phyloP scores from a whole-genome alignment of 352 stramenopile species.

The Globisporangium carolinianum region DNA sequence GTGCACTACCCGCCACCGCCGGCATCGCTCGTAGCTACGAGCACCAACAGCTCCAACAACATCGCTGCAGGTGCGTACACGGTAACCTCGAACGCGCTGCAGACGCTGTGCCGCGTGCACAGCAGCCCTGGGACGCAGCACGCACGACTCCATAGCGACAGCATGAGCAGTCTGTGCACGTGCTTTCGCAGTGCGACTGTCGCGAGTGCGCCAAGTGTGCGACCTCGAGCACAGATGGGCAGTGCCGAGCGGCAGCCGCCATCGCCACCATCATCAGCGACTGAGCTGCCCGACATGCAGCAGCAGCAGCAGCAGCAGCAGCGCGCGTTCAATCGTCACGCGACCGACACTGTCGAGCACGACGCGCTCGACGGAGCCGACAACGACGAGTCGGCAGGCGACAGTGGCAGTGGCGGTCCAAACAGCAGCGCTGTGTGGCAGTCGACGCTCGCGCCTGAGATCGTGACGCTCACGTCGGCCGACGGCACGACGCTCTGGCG shows the following conservation, averaged over 20 bases:
- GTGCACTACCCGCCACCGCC: neutral
- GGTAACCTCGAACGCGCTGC: neutral
- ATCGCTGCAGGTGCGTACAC: neutral
- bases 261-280: neutral
- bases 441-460: slow-evolving; percentile 8
- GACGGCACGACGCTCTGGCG: slow-evolving; percentile 34
- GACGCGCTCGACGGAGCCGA: slow-evolving; percentile 14
- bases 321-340: neutral
- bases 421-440: slow-evolving; percentile 2
- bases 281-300: neutral
- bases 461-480: slow-evolving; percentile 14
- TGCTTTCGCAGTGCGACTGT: slow-evolving; percentile 28
- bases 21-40: neutral
- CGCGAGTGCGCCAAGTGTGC: neutral
- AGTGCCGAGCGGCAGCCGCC: neutral
- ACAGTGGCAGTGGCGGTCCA: neutral
- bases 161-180: slow-evolving; percentile 16
- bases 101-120: slow-evolving; percentile 7
- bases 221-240: neutral
- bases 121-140: slow-evolving; percentile 2
- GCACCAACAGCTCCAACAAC: neutral
- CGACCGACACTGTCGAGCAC: neutral
- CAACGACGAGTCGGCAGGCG: slow-evolving; percentile 10
- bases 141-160: neutral
- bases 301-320: slow-evolving; percentile 1